phyloP scores from a whole-genome alignment of 495 filamentous ascomycete genomes.

The Cenococcum geophilum region DNA sequence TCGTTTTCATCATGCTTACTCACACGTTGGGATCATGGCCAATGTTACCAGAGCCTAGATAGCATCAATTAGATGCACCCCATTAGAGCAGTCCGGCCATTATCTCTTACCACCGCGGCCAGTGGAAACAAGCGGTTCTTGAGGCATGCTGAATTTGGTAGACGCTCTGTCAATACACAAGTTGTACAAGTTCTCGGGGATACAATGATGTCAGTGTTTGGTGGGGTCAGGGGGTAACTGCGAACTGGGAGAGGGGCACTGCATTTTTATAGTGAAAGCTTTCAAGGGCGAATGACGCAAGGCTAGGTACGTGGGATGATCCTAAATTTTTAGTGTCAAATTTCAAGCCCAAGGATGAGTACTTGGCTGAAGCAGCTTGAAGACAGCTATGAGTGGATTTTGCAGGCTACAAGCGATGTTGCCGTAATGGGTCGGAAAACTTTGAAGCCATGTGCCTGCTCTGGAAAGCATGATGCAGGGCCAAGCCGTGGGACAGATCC shows the following conservation, averaged over 20 bases:
- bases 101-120: constrained; percentile 36
- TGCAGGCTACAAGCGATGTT: neutral
- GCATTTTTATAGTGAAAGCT: too few species aligned
- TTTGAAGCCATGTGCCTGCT: neutral
- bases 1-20: constrained; percentile 2
- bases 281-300: too few species aligned
- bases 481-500: neutral
- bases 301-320: too few species aligned
- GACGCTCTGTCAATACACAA: neutral
- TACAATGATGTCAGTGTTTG: neutral
- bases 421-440: neutral
- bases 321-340: too few species aligned
- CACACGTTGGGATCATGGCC: constrained; percentile 33
- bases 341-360: too few species aligned
- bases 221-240: neutral
- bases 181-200: neutral
- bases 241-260: neutral
- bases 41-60: constrained; percentile 40
- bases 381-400: too few species aligned
- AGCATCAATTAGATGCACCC: neutral
- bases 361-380: too few species aligned
- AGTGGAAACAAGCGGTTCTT: constrained; percentile 31
- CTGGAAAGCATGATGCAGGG: constrained; percentile 1
- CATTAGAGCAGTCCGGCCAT: neutral
- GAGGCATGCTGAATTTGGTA: constrained; percentile 17